Evolutionary conservation across 2,329 filamentous ascomycete genomes (phyloP).

Genomic region (Cladosporium sp.): DNA sequence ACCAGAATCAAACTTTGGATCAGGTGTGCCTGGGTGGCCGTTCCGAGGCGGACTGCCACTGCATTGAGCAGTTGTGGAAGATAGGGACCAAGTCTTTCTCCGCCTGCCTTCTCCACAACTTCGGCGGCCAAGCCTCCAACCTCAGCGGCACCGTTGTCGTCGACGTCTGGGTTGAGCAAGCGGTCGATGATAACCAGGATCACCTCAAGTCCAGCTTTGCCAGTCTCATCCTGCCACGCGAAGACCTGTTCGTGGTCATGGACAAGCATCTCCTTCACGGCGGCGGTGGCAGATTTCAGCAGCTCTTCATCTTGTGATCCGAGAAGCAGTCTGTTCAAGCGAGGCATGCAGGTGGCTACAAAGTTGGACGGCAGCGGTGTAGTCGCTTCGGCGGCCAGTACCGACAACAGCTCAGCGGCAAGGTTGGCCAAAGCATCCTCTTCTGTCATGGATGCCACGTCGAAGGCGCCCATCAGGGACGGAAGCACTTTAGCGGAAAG

Average conservation of each 20-base stretch:
- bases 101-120: constrained; percentile 90
- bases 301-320: constrained; percentile 82
- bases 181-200: constrained; percentile 90
- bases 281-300: constrained; percentile 77
- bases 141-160: constrained; percentile 92
- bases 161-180: constrained; percentile 74
- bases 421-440: constrained; percentile 82
- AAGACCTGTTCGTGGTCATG: constrained; percentile 90
- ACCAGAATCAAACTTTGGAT: constrained; percentile 95
- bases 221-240: constrained; percentile 73
- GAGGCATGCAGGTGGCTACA: constrained; percentile 79
- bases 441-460: constrained; percentile 78
- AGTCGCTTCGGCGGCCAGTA: constrained; percentile 75
- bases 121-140: constrained; percentile 92
- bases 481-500: constrained; percentile 85
- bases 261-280: constrained; percentile 81
- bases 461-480: constrained; percentile 81
- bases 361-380: constrained; percentile 85
- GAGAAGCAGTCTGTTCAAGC: constrained; percentile 77
- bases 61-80: constrained; percentile 83
- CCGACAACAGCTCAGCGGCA: constrained; percentile 76
- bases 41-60: constrained; percentile 78
- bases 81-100: constrained; percentile 85
- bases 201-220: constrained; percentile 80
- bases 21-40: constrained; percentile 78